Evolutionary conservation across 345 rosid genomes (phyloP).

Genomic region (Acer yangbiense): DNA sequence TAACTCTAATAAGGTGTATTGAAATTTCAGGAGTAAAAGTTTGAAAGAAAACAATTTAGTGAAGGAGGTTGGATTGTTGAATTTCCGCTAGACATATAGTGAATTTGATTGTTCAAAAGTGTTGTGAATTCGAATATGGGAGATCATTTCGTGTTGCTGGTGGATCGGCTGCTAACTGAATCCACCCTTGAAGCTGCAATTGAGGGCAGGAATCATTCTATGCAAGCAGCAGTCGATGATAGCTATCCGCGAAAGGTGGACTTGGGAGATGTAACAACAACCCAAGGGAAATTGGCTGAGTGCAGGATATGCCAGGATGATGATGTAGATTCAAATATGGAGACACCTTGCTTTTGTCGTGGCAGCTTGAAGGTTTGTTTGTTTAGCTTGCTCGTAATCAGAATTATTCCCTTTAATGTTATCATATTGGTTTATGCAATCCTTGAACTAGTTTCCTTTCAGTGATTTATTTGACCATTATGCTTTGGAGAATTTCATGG

Average conservation of each 20-base stretch:
- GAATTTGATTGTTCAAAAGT: slow-evolving; percentile 9
- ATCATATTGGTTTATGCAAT: background rate
- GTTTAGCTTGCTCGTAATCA: slow-evolving; percentile 8
- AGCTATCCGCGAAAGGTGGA: slow-evolving; percentile 35
- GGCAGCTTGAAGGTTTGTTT: slow-evolving; percentile 84
- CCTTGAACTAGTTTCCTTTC: background rate
- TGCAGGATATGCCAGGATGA: slow-evolving; percentile 98
- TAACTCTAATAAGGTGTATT: background rate
- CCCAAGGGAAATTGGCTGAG: slow-evolving; percentile 58
- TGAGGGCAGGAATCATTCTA: slow-evolving; percentile 59
- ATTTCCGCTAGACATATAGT: slow-evolving; percentile 4
- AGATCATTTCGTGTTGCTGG: slow-evolving; percentile 88
- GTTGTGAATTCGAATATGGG: slow-evolving; percentile 53
- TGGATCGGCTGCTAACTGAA: slow-evolving; percentile 86
- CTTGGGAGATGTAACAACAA: slow-evolving; percentile 43
- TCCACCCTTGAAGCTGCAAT: slow-evolving; percentile 82
- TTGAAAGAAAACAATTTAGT: slow-evolving; percentile 25
- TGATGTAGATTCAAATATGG: slow-evolving; percentile 82
- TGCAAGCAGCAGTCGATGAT: slow-evolving; percentile 43
- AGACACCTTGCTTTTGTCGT: slow-evolving; percentile 84
- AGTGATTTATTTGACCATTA: background rate
- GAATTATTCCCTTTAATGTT: background rate
- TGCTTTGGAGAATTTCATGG: background rate
- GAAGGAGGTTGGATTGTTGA: slow-evolving; percentile 14
- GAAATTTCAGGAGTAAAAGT: slow-evolving; percentile 28